A percentile compares a stretch with the other conserved stretches of the same genome.
Conservation (phyloP, 768 basidiomycete genomes). For the Podaxis pistillaris region DNA sequence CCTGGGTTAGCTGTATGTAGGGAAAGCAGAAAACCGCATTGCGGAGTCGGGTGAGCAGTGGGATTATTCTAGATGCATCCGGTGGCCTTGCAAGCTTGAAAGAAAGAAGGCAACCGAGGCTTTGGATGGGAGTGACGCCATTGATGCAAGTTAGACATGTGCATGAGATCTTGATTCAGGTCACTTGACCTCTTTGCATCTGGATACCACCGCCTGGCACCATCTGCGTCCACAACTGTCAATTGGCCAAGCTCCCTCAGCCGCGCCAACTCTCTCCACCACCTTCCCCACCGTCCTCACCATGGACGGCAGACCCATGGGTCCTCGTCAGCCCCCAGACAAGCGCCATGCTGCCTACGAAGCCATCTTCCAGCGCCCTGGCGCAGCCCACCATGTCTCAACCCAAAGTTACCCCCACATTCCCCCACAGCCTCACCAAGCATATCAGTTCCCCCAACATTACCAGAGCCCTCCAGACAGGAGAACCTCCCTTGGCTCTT, state of each 20-base stretch:
- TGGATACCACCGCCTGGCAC: conserved; percentile 2
- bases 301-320: conserved; percentile 49
- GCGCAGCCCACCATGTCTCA: conserved; percentile 48
- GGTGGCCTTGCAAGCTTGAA: neutral
- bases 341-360: conserved; percentile 83
- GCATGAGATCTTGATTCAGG: neutral
- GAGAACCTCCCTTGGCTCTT: conserved; percentile 45
- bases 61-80: neutral
- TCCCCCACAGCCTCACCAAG: conserved; percentile 22
- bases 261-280: conserved; percentile 16
- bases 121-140: neutral
- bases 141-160: neutral
- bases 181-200: conserved; percentile 1
- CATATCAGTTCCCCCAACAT: conserved; percentile 24
- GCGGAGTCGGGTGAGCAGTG: neutral
- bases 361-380: conserved; percentile 82
- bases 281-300: conserved; percentile 16
- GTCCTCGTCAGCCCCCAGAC: conserved; percentile 60
- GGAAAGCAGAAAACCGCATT: neutral
- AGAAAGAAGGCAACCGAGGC: neutral
- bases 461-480: conserved; percentile 37
- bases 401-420: conserved; percentile 25
- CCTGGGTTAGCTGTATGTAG: neutral
- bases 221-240: conserved; percentile 1
- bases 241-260: neutral